Evolutionary conservation across 228 moss, liverwort and hornwort species (phyloP), one percentile per base, ranked within the genome.

Genomic region (Sphagnum magellanicum): DNA sequence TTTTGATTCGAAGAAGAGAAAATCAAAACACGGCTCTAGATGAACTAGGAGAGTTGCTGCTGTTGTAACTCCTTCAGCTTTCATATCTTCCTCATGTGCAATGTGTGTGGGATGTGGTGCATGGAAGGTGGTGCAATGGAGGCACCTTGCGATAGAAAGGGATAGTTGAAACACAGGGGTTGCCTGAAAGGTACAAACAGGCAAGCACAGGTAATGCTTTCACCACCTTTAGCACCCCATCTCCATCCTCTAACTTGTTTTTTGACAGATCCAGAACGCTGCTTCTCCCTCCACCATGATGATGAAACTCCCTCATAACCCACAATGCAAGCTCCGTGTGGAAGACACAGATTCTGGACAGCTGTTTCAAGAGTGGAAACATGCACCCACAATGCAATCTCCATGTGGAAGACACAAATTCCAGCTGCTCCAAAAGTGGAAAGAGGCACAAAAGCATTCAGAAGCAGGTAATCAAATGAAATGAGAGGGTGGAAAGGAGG

Each of bases 241-340:
- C 74, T 68, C 81, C 94, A 75, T 91, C 84, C 79, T 86, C 77
- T 53, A 94, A 68, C 46, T 91, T 81, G 59, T 94, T 94, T 73
- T 79, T 81, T 48, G 94, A 91, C 16, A 94, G 75, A 48, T 94
- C 81, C 46, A 94, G 63, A 15, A 89, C 64, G 73, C 94, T 94
- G 66, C 53, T 53, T 50, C 51, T 59, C 16, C 53, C 67, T 68
- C 61, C 10, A 53, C 51, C 32, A 8, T 32, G 3, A 32, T 32
- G 32, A 32, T 32, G 32, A 32, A 32, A 3, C 3, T 32, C 32
- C 32, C 2, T 32, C 32, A 32, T 32, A 32, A 57, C 55, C 55
- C 55, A 57, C 8, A 57, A 57, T 8, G 8, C 8, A 57, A 57
- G 13, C 2, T 13, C 32, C 3, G 32, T 32, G 32, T 2, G 1